Evolutionary conservation across 495 filamentous ascomycete genomes (phyloP), one percentile per base, ranked within the genome.

Genomic region (Pseudevernia furfuracea): DNA sequence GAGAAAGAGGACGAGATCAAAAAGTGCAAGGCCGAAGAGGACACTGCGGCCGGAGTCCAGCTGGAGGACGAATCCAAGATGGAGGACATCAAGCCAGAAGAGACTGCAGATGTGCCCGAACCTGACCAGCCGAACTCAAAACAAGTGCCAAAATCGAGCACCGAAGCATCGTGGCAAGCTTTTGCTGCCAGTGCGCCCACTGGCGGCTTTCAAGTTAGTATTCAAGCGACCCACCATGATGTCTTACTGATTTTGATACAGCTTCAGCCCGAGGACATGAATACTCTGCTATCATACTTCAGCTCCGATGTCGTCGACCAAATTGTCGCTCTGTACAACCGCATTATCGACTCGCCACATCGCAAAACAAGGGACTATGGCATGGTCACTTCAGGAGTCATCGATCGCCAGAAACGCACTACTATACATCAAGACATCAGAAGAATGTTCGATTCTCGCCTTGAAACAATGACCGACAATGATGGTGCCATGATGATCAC

Each of bases 371-470:
- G 67, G 34, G 80, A 82, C 19, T 69, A 78, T 10, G 79, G 77
- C 21, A 75, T 69, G 37, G 66, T 85, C 44, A 66, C 61, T 21
- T 73, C 76, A 12, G 68, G 74, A 38, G 64, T 71, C 8, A 81
- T 90, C 25, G 82, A 88, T 63, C 85, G 87, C 52, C 77, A 82
- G 39, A 67, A 79, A 43, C 87, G 89, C 23, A 84, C 85, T 61
- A 73, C 81, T 49, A 81, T 90, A 30, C 89, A 92, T 73, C 76
- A 81, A 66, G 72, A 77, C 1, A 75, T 92, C n/a, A 85, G 89
- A 30, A 81, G 82, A 8, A 83, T 91, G 28, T 91, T 91, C 73
- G 74, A 75, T 41, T 83, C 80, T n/a, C 79, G 82, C 52, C 74
- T 92, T 15, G 87, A 90, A 63, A 88, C 87, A 1, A 74, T 70